These are phyloP conservation scores for Helianthus annuus DNA, from an alignment of 129 eudicot species.

Conservation along the genomic window HanXRQr2.0-SUNRISE NC_035438.2:131801833-131802332, in stretches of 20 bases:
- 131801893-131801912: constrained; percentile 10
- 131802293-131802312: constrained; percentile 57
- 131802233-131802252: constrained; percentile 14
- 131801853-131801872: constrained; percentile 5
- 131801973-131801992: constrained; percentile 45
- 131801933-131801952: constrained; percentile 50
- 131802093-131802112: constrained; percentile 22
- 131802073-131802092: constrained; percentile 47
- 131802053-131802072: constrained; percentile 39
- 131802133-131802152: constrained; percentile 46
- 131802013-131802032: constrained; percentile 38
- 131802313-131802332: constrained; percentile 61
- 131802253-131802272: constrained; percentile 50
- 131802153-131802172: constrained; percentile 46
- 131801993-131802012: constrained; percentile 43
- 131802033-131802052: constrained; percentile 31
- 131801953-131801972: constrained; percentile 41
- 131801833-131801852: constrained; percentile 12
- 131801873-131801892: constrained; percentile 29
- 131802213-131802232: constrained; percentile 1
- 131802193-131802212: constrained; percentile 46
- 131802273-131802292: constrained; percentile 76
- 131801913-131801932: constrained; percentile 9
- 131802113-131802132: constrained; percentile 24
- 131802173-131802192: constrained; percentile 45